Percentiles rank a stretch among this genome's conserved stretches.
These are phyloP conservation scores for Fraxinus anomala DNA, from an alignment of 257 asterid species.

Conservation along the genomic window DNA sequence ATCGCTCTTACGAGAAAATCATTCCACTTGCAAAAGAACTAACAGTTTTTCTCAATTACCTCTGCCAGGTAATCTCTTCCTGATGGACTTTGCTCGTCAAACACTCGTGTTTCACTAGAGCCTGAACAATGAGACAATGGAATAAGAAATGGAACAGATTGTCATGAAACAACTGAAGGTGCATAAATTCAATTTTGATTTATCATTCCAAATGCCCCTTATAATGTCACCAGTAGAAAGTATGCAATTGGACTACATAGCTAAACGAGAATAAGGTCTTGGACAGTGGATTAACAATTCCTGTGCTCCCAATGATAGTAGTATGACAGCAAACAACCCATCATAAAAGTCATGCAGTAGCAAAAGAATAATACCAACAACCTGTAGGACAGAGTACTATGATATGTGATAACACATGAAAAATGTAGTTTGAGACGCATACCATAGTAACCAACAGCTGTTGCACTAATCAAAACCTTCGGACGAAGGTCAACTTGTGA, in stretches of 20 bases:
- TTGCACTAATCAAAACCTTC: slow-evolving; percentile 79
- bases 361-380: neutral
- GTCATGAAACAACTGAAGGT: slow-evolving; percentile 6
- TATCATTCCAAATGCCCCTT: neutral
- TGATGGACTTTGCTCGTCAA: slow-evolving; percentile 88
- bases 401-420: neutral
- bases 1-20: neutral
- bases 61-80: slow-evolving; percentile 90
- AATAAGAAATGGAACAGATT: slow-evolving; percentile 13
- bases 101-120: slow-evolving; percentile 69
- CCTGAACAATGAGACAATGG: slow-evolving; percentile 48
- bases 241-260: neutral
- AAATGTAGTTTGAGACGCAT: slow-evolving; percentile 25
- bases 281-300: too few species aligned
- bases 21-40: neutral
- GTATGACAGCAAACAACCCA: neutral
- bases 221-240: neutral
- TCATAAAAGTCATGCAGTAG: neutral
- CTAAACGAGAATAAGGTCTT: neutral
- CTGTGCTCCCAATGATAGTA: neutral
- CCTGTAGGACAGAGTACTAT: neutral
- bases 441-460: slow-evolving; percentile 97
- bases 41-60: slow-evolving; percentile 39
- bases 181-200: neutral
- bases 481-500: slow-evolving; percentile 61